These are phyloP conservation scores for Arabidopsis suecica DNA, from an alignment of 345 rosid species.

Conservation along the genomic window DNA sequence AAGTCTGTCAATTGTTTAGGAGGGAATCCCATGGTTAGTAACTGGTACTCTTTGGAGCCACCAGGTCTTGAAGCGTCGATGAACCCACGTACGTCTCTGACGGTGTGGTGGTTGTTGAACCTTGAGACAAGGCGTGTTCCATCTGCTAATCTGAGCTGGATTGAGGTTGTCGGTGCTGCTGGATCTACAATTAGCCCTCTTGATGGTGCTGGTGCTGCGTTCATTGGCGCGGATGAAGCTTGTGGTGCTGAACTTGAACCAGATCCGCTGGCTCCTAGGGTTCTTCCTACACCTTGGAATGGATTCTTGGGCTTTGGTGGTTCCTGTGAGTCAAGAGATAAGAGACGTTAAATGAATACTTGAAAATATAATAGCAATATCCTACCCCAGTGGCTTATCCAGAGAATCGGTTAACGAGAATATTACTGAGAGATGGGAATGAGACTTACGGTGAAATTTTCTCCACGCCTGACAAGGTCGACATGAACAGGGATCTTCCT, in stretches of 20 bases:
- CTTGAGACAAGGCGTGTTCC: constrained; percentile 47
- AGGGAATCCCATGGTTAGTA: constrained; percentile 96
- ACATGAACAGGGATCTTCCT: constrained; percentile 70
- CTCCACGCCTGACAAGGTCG: constrained; percentile 73
- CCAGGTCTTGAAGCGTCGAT: constrained; percentile 85
- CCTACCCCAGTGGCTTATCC: background rate
- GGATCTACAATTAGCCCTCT: constrained; percentile 66
- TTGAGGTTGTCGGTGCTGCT: constrained; percentile 51
- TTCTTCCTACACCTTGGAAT: constrained; percentile 82
- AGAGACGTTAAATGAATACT: background rate
- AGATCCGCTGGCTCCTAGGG: constrained; percentile 61
- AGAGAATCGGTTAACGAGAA: background rate
- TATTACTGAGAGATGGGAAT: background rate
- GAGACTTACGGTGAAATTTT: constrained; percentile 58
- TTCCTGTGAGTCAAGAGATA: constrained; percentile 61
- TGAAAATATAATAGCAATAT: background rate
- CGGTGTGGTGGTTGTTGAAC: constrained; percentile 59
- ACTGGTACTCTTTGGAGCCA: constrained; percentile 66
- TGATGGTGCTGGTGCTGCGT: constrained; percentile 60
- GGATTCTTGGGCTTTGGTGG: constrained; percentile 54
- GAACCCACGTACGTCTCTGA: constrained; percentile 77
- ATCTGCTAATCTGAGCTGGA: constrained; percentile 89
- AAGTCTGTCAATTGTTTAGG: constrained; percentile 73
- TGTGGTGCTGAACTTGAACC: constrained; percentile 46
- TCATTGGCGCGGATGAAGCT: constrained; percentile 39